Base-by-base conservation (phyloP, 78 protist genomes). In the Creolimax fragrantissima region DNA sequence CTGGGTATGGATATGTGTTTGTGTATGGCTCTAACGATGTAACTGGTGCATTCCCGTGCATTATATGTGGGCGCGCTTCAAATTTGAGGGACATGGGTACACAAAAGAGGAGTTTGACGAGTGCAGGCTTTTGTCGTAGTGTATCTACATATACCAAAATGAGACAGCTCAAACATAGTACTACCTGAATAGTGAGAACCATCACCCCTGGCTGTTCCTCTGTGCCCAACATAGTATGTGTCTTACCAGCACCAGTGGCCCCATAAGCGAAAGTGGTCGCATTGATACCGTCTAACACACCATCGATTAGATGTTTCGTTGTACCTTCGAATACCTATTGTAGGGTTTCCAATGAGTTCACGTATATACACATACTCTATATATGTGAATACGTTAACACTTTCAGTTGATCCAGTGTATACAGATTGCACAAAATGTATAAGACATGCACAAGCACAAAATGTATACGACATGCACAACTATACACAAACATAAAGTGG, bases 161-260 rank as follows among this genome's bases (percentile, higher is more conserved):
- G n/a, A n/a, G n/a, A n/a, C n/a, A n/a, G n/a, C n/a, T n/a, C n/a
- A n/a, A n/a, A n/a, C n/a, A n/a, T n/a, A n/a, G n/a, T n/a, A n/a
- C n/a, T 24, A 90, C 92, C 92, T 91, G 41, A 85, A 98, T 94
- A 17, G 98, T 94, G 92, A 94, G 85, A 24, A 95, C 94, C 98
- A 99, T 97, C 35, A 98, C 91, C 3, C 99, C 99, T 3, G 97
- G 98, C 6, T 2, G 90, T 7, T 42, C 17, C 2, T 37, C 90
- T 44, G 89, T 86, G 3, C 98, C 98, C 41, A 94, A 45, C 96
- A 96, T 95, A 37, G 98, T 96, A 92, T 95, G 93, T 2, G 98
- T 96, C 84, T 96, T 96, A 5, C 98, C 98, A 0, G 96, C 90
- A 0, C 94, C 94, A 2, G 96, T 91, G 5, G 85, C 89, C 2